phyloP scores from a whole-genome alignment of 169 alveolate species.

The Fabrea salina region DNA sequence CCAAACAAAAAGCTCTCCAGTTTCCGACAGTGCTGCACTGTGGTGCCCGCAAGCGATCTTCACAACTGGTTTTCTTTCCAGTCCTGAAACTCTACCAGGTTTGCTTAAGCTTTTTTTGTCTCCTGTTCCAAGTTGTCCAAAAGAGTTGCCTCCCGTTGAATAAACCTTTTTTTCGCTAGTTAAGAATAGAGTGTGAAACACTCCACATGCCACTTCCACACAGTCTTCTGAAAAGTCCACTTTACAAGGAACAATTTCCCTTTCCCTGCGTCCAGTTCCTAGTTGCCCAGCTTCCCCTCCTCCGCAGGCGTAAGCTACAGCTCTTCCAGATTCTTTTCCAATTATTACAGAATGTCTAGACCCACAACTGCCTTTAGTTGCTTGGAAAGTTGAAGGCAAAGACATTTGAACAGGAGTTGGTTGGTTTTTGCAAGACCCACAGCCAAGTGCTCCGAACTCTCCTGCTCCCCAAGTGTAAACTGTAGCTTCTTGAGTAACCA shows the following conservation, averaged over 20 bases:
- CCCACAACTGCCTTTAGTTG: slow-evolving; percentile 42
- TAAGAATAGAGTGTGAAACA: background rate
- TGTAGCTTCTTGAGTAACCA: slow-evolving; percentile 44
- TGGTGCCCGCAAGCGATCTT: slow-evolving; percentile 41
- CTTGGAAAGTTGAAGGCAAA: background rate
- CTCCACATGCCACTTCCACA: slow-evolving; percentile 7
- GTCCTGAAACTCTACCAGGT: background rate
- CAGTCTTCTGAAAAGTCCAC: background rate
- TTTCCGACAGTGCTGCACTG: slow-evolving; percentile 30
- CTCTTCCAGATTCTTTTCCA: background rate
- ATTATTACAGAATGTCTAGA: slow-evolving; percentile 56
- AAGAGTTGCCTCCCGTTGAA: slow-evolving; percentile 3
- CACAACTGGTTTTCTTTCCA: background rate
- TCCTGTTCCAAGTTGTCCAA: slow-evolving; percentile 29
- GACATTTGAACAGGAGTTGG: slow-evolving; percentile 33
- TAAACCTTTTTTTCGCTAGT: background rate
- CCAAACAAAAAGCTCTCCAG: slow-evolving; percentile 40
- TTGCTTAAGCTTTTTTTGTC: background rate
- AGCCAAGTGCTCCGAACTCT: slow-evolving; percentile 60
- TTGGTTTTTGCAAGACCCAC: background rate
- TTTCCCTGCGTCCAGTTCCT: slow-evolving; percentile 42
- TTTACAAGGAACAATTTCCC: background rate
- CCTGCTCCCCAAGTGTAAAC: slow-evolving; percentile 67
- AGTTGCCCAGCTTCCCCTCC: slow-evolving; percentile 54
- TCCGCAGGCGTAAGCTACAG: slow-evolving; percentile 28